phyloP scores from a whole-genome alignment of 179 eudicot genomes.

The Spinacia oleracea region DNA sequence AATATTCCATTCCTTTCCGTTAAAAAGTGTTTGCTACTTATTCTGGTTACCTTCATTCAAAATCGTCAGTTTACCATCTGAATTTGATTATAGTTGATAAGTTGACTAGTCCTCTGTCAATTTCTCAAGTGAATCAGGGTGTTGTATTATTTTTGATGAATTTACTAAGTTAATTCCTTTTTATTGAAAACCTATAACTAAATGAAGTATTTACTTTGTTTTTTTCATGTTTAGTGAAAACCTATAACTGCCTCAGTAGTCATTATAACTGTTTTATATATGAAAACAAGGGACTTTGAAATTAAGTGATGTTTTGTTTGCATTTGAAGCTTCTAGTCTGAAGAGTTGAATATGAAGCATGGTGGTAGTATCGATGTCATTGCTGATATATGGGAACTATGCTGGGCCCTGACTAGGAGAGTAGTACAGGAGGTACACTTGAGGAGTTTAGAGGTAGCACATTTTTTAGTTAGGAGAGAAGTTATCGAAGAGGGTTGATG shows the following conservation, averaged over 20 bases:
- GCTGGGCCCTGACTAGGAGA: neutral
- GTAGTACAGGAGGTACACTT: neutral
- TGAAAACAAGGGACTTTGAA: neutral
- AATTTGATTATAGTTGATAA: neutral
- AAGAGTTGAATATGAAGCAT: neutral
- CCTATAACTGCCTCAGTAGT: neutral
- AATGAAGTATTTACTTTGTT: no score
- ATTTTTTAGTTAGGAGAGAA: neutral
- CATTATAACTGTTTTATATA: no score
- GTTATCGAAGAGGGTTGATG: neutral
- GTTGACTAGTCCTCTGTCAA: neutral
- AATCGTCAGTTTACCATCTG: neutral
- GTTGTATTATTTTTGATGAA: neutral
- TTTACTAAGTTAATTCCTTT: neutral
- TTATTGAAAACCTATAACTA: neutral
- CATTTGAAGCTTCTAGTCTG: neutral
- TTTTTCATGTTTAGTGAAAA: conserved; percentile 1
- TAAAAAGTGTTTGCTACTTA: neutral
- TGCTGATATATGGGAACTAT: neutral
- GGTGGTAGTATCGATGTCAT: no score
- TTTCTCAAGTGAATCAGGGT: neutral
- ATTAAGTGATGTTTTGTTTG: neutral
- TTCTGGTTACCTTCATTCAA: neutral
- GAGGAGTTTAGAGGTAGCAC: neutral
- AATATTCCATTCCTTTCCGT: neutral